Conservation (phyloP, 768 basidiomycete species). For the Collybiopsis luxurians region DNA sequence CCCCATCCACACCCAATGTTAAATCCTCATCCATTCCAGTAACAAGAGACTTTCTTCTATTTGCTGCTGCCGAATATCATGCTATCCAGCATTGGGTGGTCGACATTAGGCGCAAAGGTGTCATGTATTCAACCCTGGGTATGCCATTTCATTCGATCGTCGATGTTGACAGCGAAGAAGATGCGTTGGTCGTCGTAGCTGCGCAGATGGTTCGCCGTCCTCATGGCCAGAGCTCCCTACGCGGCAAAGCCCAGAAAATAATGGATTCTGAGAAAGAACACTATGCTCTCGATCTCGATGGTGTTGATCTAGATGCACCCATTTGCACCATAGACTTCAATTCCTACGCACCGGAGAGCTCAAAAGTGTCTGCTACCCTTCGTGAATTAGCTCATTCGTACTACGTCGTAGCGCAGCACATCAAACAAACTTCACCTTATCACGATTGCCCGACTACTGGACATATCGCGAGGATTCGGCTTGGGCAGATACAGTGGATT, state of each 20-base stretch:
- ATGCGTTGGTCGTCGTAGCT: constrained; percentile 15
- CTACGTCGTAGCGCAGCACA: constrained; percentile 20
- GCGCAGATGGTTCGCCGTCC: constrained; percentile 25
- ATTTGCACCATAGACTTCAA: constrained; percentile 25
- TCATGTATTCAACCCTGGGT: constrained; percentile 16
- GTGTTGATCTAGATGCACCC: constrained; percentile 14
- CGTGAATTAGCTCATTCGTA: constrained; percentile 21
- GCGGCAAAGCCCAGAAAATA: constrained; percentile 7
- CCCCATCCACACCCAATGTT: background rate
- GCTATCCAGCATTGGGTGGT: constrained; percentile 20
- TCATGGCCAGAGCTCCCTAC: constrained; percentile 18
- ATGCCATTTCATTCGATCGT: constrained; percentile 13
- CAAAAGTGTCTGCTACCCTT: constrained; percentile 23
- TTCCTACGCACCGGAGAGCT: constrained; percentile 19
- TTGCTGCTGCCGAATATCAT: constrained; percentile 22
- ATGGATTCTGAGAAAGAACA: constrained; percentile 5
- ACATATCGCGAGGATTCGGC: constrained; percentile 12
- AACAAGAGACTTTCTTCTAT: constrained; percentile 22
- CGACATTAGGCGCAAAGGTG: constrained; percentile 10
- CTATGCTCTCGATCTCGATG: constrained; percentile 16
- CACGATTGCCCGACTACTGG: background rate
- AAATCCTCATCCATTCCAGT: constrained; percentile 8
- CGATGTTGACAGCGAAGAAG: constrained; percentile 16
- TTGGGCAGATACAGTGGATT: constrained; percentile 24
- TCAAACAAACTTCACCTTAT: constrained; percentile 13